Conservation (phyloP, 192 early-diverging fungal genomes). For the Coemansia biformis region DNA sequence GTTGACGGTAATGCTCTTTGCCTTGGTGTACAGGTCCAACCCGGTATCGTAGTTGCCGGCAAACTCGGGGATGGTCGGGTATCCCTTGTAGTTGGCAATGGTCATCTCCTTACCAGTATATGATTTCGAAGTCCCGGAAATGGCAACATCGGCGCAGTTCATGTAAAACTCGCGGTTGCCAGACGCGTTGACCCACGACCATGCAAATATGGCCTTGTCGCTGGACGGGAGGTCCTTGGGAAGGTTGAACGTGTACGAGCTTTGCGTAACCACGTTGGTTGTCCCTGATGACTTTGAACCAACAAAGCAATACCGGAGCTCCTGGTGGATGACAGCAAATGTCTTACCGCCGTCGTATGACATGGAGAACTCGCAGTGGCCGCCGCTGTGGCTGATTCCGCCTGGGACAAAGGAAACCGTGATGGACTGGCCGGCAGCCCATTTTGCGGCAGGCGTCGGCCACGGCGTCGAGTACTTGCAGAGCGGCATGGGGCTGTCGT, state of each 20-base stretch:
- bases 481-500: slow-evolving; percentile 8
- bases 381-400: slow-evolving; percentile 50
- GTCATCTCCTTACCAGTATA: slow-evolving; percentile 51
- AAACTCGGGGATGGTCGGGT: slow-evolving; percentile 55
- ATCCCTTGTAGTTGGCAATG: slow-evolving; percentile 53
- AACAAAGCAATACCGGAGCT: slow-evolving; percentile 47
- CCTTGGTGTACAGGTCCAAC: slow-evolving; percentile 24
- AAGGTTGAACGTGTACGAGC: slow-evolving; percentile 48
- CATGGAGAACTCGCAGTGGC: slow-evolving; percentile 58
- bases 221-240: slow-evolving; percentile 49
- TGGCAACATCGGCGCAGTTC: slow-evolving; percentile 64
- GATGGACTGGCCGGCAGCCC: slow-evolving; percentile 48
- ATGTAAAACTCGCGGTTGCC: slow-evolving; percentile 71
- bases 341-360: slow-evolving; percentile 54
- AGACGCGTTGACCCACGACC: slow-evolving; percentile 68
- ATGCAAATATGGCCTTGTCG: slow-evolving; percentile 50
- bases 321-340: slow-evolving; percentile 52
- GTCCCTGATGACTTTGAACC: slow-evolving; percentile 10
- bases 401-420: slow-evolving; percentile 37
- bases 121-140: slow-evolving; percentile 36
- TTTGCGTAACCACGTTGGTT: neutral
- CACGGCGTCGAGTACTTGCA: slow-evolving; percentile 48
- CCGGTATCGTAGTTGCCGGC: slow-evolving; percentile 34
- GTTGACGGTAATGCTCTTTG: no score
- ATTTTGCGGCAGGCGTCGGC: slow-evolving; percentile 21